Conservation (phyloP, 106 monocot species). For the Chionographis japonica region DNA sequence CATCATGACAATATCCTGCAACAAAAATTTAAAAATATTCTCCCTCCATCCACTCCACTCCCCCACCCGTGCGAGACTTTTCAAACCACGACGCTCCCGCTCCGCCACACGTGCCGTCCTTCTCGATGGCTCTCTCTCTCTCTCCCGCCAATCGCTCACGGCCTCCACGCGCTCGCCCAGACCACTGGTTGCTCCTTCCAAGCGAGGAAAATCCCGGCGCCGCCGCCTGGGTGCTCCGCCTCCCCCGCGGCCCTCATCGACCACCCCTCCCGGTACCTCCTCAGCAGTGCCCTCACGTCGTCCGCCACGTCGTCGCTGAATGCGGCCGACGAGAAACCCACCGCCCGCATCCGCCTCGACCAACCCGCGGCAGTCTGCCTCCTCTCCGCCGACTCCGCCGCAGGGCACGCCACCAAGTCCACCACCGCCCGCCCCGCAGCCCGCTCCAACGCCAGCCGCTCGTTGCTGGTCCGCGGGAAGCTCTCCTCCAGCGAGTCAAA, state of each 20-base stretch:
- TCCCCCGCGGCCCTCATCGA: slow-evolving; percentile 23
- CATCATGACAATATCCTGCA: not conserved
- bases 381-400: slow-evolving; percentile 50
- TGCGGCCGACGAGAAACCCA: slow-evolving; percentile 42
- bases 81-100: slow-evolving; percentile 9
- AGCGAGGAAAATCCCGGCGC: slow-evolving; percentile 46
- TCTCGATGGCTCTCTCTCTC: not conserved
- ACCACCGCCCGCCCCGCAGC: slow-evolving; percentile 56
- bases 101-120: slow-evolving; percentile 24
- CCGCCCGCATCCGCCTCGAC: slow-evolving; percentile 41
- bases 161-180: slow-evolving; percentile 76
- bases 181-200: slow-evolving; percentile 81
- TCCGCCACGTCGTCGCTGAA: slow-evolving; percentile 77
- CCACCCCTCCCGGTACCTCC: slow-evolving; percentile 76
- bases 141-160: slow-evolving; percentile 23
- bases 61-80: not conserved
- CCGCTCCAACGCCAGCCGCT: slow-evolving; percentile 66
- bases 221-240: slow-evolving; percentile 11
- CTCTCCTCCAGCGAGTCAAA: slow-evolving; percentile 74
- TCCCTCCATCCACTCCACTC: not conserved
- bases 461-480: slow-evolving; percentile 77
- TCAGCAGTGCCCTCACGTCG: slow-evolving; percentile 62
- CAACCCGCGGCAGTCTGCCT: slow-evolving; percentile 56
- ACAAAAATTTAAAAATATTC: not conserved
- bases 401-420: slow-evolving; percentile 65